Evolutionary conservation across 2,329 filamentous ascomycete species (phyloP).

Genomic region (Ampelomyces quisqualis): DNA sequence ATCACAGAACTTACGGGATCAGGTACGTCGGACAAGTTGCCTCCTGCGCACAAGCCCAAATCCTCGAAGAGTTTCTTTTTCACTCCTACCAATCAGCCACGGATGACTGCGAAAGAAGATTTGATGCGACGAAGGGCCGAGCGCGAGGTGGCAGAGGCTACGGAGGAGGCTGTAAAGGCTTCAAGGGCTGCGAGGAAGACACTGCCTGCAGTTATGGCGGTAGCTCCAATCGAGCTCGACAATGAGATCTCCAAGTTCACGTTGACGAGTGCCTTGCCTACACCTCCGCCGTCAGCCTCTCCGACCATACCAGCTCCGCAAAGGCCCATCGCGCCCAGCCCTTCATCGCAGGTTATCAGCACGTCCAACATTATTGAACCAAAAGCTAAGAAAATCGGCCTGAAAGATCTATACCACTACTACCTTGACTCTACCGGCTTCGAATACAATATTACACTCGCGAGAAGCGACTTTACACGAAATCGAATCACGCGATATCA

Average conservation of each 20-base stretch:
- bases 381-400: slow-evolving; percentile 39
- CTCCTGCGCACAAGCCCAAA: slow-evolving; percentile 16
- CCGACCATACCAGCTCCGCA: not conserved
- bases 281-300: slow-evolving; percentile 1
- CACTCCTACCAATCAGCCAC: slow-evolving; percentile 6
- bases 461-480: slow-evolving; percentile 52
- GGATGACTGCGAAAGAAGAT: slow-evolving; percentile 23
- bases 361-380: not conserved
- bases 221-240: slow-evolving; percentile 2
- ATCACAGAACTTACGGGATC: slow-evolving; percentile 35
- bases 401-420: slow-evolving; percentile 56
- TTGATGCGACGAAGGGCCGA: slow-evolving; percentile 24
- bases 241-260: not conserved
- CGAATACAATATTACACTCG: slow-evolving; percentile 63
- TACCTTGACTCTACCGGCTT: slow-evolving; percentile 65
- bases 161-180: slow-evolving; percentile 8
- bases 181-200: slow-evolving; percentile 10
- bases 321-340: slow-evolving; percentile 2
- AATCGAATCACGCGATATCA: slow-evolving; percentile 58
- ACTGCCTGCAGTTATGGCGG: not conserved
- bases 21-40: slow-evolving; percentile 38
- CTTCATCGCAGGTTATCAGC: slow-evolving; percentile 2
- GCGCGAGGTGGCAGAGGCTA: slow-evolving; percentile 16
- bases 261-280: not conserved
- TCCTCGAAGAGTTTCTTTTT: slow-evolving; percentile 30